phyloP scores from a whole-genome alignment of 768 basidiomycete genomes.

The Trametes elegans region DNA sequence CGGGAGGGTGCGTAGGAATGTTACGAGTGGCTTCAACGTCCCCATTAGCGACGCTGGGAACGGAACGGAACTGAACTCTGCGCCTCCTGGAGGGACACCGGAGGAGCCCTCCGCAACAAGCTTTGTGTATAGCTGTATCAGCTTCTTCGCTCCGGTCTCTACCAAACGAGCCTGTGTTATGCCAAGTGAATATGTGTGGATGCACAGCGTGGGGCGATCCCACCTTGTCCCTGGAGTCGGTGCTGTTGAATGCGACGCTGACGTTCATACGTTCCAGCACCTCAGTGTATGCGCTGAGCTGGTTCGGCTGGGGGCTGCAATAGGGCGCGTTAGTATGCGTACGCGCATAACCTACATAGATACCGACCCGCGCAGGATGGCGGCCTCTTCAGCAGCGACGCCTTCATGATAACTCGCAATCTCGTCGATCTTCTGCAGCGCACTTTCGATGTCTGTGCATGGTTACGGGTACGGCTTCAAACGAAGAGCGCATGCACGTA shows the following conservation, averaged over 20 bases:
- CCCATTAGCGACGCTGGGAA: conserved; percentile 54
- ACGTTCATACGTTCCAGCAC: conserved; percentile 77
- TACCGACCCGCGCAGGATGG: conserved; percentile 74
- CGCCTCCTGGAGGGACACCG: conserved; percentile 62
- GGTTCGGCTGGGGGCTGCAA: conserved; percentile 65
- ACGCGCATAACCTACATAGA: background rate
- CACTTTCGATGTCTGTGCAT: conserved; percentile 72
- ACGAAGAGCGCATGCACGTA: conserved; percentile 35
- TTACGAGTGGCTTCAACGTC: conserved; percentile 61
- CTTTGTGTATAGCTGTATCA: conserved; percentile 81
- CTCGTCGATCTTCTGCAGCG: conserved; percentile 75
- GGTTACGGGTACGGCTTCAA: background rate
- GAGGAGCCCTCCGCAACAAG: conserved; percentile 85
- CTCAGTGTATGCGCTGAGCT: conserved; percentile 65
- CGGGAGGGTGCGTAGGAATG: conserved; percentile 69
- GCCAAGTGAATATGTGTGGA: background rate
- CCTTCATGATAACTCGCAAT: conserved; percentile 74
- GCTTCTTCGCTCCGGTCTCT: conserved; percentile 81
- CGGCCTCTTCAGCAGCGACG: conserved; percentile 71
- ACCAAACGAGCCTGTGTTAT: conserved; percentile 58
- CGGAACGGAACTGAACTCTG: conserved; percentile 51
- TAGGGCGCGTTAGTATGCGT: background rate
- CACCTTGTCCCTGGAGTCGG: conserved; percentile 58
- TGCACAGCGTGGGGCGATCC: background rate
- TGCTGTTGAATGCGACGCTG: conserved; percentile 71